Percentiles rank a stretch among this genome's conserved stretches.
Conservation (phyloP, 192 early-diverging fungal genomes). For the Spizellomyces sp. region DNA sequence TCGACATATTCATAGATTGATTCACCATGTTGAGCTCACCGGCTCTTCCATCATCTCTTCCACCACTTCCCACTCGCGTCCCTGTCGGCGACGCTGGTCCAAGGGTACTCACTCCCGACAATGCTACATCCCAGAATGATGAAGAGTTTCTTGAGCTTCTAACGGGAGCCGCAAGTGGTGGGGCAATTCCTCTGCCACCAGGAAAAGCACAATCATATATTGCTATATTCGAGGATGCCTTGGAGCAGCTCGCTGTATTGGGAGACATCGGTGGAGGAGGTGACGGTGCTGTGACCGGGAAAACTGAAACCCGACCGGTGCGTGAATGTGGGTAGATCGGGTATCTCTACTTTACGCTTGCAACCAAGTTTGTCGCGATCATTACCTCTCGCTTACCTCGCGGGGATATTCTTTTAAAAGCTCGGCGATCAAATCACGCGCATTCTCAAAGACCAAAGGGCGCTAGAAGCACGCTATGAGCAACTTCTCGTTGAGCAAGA, state of each 20-base stretch:
- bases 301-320: constrained; percentile 14
- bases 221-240: constrained; percentile 59
- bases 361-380: background rate
- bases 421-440: constrained; percentile 49
- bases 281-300: background rate
- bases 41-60: too few species aligned
- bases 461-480: constrained; percentile 48
- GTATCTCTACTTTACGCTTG: background rate
- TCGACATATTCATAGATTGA: too few species aligned
- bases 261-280: constrained; percentile 42
- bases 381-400: too few species aligned
- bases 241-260: constrained; percentile 58
- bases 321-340: background rate
- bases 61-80: too few species aligned
- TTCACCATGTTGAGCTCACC: too few species aligned
- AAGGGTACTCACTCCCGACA: too few species aligned
- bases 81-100: too few species aligned
- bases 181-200: constrained; percentile 6
- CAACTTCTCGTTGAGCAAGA: constrained; percentile 50
- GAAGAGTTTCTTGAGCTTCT: too few species aligned
- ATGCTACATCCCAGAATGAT: too few species aligned
- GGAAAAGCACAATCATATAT: constrained; percentile 53
- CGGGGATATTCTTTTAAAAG: constrained; percentile 5
- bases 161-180: too few species aligned
- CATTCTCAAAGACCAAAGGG: constrained; percentile 51